Evolutionary conservation across 2,329 filamentous ascomycete species (phyloP).

Genomic region (Furcasterigmium sp.): DNA sequence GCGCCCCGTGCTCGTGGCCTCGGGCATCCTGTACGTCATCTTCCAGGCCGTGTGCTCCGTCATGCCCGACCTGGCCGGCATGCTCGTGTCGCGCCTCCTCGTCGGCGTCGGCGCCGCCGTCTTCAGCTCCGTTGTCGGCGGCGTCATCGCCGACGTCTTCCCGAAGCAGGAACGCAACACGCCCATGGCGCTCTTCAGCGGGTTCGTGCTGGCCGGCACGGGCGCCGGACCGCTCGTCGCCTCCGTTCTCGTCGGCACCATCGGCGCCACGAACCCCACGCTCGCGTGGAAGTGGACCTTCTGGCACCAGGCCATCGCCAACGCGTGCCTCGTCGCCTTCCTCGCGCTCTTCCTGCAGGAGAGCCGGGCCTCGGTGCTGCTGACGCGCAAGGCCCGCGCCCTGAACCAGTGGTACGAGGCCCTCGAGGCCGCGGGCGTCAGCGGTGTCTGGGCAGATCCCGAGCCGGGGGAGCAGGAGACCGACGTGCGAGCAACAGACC

Average conservation of each 20-base stretch:
- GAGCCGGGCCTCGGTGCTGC: constrained; percentile 73
- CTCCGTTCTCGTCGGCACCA: constrained; percentile 62
- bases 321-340: constrained; percentile 56
- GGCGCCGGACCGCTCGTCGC: constrained; percentile 71
- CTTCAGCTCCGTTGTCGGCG: constrained; percentile 89
- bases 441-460: constrained; percentile 35
- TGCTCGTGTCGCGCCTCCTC: constrained; percentile 72
- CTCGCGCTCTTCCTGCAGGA: constrained; percentile 72
- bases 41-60: constrained; percentile 71
- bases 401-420: constrained; percentile 77
- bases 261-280: constrained; percentile 29
- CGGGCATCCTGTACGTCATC: constrained; percentile 65
- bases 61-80: constrained; percentile 63
- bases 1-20: constrained; percentile 72
- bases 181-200: constrained; percentile 87
- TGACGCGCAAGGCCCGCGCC: constrained; percentile 66
- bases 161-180: constrained; percentile 74
- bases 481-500: constrained; percentile 1
- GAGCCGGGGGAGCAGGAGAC: constrained; percentile 5
- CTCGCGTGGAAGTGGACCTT: constrained; percentile 81
- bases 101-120: constrained; percentile 71
- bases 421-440: constrained; percentile 60
- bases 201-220: constrained; percentile 70
- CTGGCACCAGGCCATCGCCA: constrained; percentile 74
- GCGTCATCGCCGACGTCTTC: constrained; percentile 84